Evolutionary conservation across 768 basidiomycete species (phyloP).

Genomic region (Suillus sp.): DNA sequence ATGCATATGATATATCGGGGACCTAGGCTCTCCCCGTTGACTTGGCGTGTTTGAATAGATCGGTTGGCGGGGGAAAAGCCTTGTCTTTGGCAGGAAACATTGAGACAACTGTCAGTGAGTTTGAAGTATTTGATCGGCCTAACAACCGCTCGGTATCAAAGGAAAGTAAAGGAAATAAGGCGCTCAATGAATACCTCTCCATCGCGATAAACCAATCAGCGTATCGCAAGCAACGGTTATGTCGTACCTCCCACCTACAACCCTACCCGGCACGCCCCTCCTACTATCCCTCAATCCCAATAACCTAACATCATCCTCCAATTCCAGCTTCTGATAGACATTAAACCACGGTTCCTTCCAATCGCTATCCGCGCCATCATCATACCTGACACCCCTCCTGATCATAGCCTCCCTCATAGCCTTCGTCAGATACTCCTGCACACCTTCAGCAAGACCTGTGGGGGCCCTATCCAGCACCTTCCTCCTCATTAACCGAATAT

Average conservation of each 20-base stretch:
- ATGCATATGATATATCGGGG: not conserved
- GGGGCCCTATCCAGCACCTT: slow-evolving; percentile 1
- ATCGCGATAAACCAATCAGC: slow-evolving; percentile 3
- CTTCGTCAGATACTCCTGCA: not conserved
- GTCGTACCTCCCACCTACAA: not conserved
- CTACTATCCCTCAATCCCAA: not conserved
- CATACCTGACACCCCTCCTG: not conserved
- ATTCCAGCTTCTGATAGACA: not conserved
- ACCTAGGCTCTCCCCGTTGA: not conserved
- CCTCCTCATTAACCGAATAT: slow-evolving; percentile 5
- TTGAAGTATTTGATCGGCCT: not conserved
- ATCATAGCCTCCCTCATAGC: slow-evolving; percentile 6
- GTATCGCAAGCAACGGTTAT: slow-evolving; percentile 5
- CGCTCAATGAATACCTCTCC: slow-evolving; percentile 3
- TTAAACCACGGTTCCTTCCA: not conserved
- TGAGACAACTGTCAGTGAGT: not conserved
- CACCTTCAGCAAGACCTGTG: not conserved
- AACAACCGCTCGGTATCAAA: not conserved
- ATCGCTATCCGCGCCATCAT: not conserved
- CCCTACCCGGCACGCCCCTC: not conserved
- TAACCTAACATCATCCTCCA: slow-evolving; percentile 6
- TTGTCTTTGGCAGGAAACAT: not conserved
- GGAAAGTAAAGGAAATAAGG: not conserved
- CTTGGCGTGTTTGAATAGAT: not conserved
- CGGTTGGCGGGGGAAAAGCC: not conserved